Percentiles rank a stretch among this genome's conserved stretches.
These are phyloP conservation scores for Geosmithia putterillii DNA, from an alignment of 2,329 filamentous ascomycete genomes.

Conservation along the genomic window DNA sequence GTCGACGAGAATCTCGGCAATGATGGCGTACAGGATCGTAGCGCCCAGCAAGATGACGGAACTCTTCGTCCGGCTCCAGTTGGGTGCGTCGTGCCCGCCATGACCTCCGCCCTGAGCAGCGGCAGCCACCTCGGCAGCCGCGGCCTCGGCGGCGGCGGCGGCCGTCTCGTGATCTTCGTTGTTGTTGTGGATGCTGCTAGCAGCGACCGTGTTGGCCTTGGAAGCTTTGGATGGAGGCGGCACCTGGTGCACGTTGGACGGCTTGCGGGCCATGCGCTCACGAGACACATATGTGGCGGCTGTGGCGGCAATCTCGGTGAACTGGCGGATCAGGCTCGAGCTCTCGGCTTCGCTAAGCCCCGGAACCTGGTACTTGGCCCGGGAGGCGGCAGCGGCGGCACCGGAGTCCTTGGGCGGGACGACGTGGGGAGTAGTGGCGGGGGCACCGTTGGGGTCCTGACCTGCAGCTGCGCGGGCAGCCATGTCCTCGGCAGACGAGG, in stretches of 20 bases:
- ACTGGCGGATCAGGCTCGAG: constrained; percentile 66
- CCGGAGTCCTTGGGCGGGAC: constrained; percentile 56
- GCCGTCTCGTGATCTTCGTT: constrained; percentile 10
- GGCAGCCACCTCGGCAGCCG: constrained; percentile 10
- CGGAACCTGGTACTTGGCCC: constrained; percentile 41
- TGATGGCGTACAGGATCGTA: constrained; percentile 87
- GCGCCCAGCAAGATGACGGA: constrained; percentile 78
- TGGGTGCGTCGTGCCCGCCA: constrained; percentile 92
- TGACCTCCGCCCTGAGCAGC: constrained; percentile 20
- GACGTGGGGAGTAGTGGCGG: constrained; percentile 47
- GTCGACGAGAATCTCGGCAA: constrained; percentile 92
- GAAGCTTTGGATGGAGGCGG: constrained; percentile 5
- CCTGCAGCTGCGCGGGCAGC: constrained; percentile 21
- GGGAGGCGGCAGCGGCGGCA: constrained; percentile 5
- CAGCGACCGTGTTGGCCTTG: constrained; percentile 4
- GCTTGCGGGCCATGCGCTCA: constrained; percentile 38
- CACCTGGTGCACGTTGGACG: constrained; percentile 14
- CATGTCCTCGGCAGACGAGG: constrained; percentile 27
- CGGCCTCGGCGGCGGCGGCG: constrained; percentile 20
- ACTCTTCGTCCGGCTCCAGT: constrained; percentile 91
- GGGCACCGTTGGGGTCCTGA: constrained; percentile 10
- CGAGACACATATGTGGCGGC: constrained; percentile 78
- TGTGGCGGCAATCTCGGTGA: constrained; percentile 87
- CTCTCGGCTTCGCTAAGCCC: constrained; percentile 77
- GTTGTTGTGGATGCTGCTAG: constrained; percentile 3